A percentile compares a stretch with the other conserved stretches of the same genome.
phyloP scores from a whole-genome alignment of 192 early-diverging fungal species.

The Umbelopsis isabellina region DNA sequence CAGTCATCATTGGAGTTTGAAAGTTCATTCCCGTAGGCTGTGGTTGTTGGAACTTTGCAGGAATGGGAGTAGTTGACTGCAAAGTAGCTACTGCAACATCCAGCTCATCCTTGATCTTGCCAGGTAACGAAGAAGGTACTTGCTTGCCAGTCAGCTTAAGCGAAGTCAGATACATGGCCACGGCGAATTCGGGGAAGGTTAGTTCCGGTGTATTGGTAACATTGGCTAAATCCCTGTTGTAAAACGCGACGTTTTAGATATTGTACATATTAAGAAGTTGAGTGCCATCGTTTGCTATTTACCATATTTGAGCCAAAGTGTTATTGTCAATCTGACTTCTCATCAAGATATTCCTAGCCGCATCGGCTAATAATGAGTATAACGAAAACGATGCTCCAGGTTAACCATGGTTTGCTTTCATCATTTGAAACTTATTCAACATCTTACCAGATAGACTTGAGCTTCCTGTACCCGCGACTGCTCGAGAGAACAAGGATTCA shows the following conservation, averaged over 20 bases:
- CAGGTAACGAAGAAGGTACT: slow-evolving; percentile 55
- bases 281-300: background rate
- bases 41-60: slow-evolving; percentile 10
- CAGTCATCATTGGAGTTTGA: slow-evolving; percentile 20
- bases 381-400: background rate
- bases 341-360: slow-evolving; percentile 40
- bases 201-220: slow-evolving; percentile 49
- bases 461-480: slow-evolving; percentile 16
- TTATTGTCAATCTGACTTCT: slow-evolving; percentile 38
- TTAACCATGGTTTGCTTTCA: background rate
- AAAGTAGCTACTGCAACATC: slow-evolving; percentile 28
- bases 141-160: slow-evolving; percentile 56
- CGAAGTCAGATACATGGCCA: slow-evolving; percentile 70
- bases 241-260: background rate
- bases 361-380: slow-evolving; percentile 27
- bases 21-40: slow-evolving; percentile 17
- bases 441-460: slow-evolving; percentile 35
- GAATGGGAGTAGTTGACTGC: slow-evolving; percentile 23
- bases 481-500: slow-evolving; percentile 39
- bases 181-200: slow-evolving; percentile 64
- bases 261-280: background rate
- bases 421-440: background rate
- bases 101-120: slow-evolving; percentile 53
- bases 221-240: slow-evolving; percentile 61
- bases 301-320: slow-evolving; percentile 49